Conservation (phyloP, 768 basidiomycete species). For the Royoungia palumana region DNA sequence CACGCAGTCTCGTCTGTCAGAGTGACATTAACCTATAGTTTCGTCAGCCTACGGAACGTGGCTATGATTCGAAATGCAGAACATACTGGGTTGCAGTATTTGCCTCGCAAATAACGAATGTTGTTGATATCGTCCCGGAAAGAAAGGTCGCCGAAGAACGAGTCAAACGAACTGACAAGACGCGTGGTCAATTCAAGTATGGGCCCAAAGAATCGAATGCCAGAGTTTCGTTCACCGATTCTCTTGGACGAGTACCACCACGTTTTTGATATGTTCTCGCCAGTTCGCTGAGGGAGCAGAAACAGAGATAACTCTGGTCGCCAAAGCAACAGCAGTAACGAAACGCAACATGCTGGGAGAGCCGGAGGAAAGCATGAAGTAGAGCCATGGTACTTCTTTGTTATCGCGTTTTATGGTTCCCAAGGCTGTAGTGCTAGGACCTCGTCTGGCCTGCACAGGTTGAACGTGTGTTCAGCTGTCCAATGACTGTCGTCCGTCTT, state of each 20-base stretch:
- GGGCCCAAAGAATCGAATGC: not conserved
- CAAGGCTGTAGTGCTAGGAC: not conserved
- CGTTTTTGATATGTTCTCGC: constrained; percentile 24
- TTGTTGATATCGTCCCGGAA: constrained; percentile 24
- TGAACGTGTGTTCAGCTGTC: constrained; percentile 14
- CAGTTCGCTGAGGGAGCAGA: constrained; percentile 10
- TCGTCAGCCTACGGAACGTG: not conserved
- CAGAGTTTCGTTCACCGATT: constrained; percentile 16
- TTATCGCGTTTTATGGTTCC: constrained; percentile 9
- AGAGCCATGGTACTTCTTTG: not conserved
- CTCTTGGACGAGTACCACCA: constrained; percentile 27
- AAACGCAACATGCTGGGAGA: constrained; percentile 11
- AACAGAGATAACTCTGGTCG: not conserved
- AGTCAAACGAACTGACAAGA: constrained; percentile 21
- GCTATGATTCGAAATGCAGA: too few relatives aligned
- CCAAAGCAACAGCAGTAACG: not conserved
- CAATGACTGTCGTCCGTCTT: constrained; percentile 4
- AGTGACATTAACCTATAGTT: constrained; percentile 13
- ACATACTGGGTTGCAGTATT: constrained; percentile 25
- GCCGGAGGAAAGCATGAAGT: not conserved
- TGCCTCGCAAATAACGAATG: constrained; percentile 15
- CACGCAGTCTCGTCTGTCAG: not conserved
- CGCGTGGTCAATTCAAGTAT: not conserved
- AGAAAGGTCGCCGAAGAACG: constrained; percentile 26
- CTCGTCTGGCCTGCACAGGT: not conserved